phyloP scores from a whole-genome alignment of 345 rosid species.

The Eucalyptus decipiens region DNA sequence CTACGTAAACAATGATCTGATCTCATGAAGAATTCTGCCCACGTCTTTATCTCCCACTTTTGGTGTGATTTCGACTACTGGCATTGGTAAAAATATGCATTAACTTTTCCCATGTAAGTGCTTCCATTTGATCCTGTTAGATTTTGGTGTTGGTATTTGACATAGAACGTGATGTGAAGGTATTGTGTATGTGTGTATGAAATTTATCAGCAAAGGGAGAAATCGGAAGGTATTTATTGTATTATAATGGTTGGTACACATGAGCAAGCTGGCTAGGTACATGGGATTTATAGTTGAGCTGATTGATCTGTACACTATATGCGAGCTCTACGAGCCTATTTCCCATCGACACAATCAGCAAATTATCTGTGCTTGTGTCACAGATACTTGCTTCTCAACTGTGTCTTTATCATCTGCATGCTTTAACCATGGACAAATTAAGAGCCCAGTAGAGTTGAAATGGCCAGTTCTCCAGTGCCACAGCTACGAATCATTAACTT shows the following conservation, averaged over 20 bases:
- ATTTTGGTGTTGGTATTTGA: neutral
- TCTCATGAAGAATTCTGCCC: neutral
- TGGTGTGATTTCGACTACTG: neutral
- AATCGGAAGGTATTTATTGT: neutral
- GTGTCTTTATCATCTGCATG: too few species aligned
- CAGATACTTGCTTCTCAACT: too few species aligned
- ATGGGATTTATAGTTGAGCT: too few species aligned
- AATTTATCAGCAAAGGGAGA: neutral
- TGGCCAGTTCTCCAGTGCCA: neutral
- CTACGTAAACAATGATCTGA: neutral
- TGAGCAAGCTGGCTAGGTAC: too few species aligned
- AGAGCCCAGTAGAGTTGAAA: neutral
- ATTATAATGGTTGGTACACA: too few species aligned
- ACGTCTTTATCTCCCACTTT: neutral
- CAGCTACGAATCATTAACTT: neutral
- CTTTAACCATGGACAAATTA: neutral
- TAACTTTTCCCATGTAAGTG: neutral
- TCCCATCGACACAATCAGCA: too few species aligned
- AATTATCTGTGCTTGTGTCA: too few species aligned
- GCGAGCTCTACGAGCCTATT: too few species aligned
- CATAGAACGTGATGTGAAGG: neutral
- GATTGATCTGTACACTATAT: too few species aligned
- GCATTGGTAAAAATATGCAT: neutral
- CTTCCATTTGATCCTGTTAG: neutral
- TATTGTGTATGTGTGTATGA: neutral